Evolutionary conservation across 371 early-diverging fungal genomes (phyloP), one percentile per base, ranked within the genome.

Genomic region (Encephalitozoon cuniculi): DNA sequence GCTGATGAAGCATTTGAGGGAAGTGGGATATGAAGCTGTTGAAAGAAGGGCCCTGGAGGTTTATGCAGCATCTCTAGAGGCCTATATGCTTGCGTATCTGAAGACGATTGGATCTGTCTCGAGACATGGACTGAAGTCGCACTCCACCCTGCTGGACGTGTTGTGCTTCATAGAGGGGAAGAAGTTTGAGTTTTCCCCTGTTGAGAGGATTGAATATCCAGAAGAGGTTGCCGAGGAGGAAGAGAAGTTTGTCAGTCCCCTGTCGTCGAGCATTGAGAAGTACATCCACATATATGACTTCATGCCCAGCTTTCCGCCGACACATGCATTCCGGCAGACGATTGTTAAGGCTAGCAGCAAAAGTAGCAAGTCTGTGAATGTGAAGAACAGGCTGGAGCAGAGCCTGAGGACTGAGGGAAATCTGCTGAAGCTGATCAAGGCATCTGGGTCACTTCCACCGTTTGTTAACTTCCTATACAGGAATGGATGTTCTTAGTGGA

Each of bases 261-360:
- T 83, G 30, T 69, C 74, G 34, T 55, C 76, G 12, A 59, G 71
- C 30, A 68, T 74, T 40, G 85, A 84, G 21, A 74, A 74, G 52
- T 79, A 78, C 28, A 74, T 82, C 15, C 81, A 84, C 54, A 82
- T 81, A 53, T 83, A 85, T 54, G 85, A 85, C 9, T 85, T 83
- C 59, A 76, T 85, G 71, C 85, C 85, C 0, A 64, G 71, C 9
- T 82, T 83, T 66, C 85, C 85, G 11, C 80, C 85, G 21, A 73
- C 67, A 28, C 85, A 85, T 70, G 83, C 85, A 4, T 85, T 81
- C 64, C 79, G 81, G 53, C 68, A 74, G 18, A 82, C 83, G 25
- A 34, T 64, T 34, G 39, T 75, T 25, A 82, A 82, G 66, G 49
- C 69, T 49, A 64, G 68, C 12, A 68, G 63, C 30, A 67, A 64